Base-by-base conservation (phyloP, 139 green algal genomes). In the Chlamydomonas sp. region DNA sequence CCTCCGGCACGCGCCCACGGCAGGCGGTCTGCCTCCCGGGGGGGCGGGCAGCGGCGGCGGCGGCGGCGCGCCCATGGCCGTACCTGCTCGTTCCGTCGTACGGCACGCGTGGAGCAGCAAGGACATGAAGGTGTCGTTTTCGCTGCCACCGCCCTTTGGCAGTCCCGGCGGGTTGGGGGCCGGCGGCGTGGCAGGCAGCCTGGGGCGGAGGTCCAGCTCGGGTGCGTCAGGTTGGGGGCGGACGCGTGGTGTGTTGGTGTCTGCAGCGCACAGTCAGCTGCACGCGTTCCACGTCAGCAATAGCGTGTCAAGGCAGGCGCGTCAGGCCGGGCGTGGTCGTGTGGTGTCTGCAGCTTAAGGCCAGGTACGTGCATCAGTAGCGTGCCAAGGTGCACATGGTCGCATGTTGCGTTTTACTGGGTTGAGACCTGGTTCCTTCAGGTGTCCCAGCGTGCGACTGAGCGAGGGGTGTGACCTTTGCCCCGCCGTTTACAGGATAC, bases 121-220 rank as follows among this genome's bases (percentile, higher is more conserved):
- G 63, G 83, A 88, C 7, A 88, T 88, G 77, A 79, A 83, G 75
- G 84, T 88, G 63, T 83, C 84, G 1, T 88, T 88, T 58, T 83
- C 63, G 15, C 84, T 88, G 63, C 83, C 83, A 14, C 83, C 83
- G 62, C 83, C 83, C 5, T 63, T 80, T 72, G 83, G 83, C 72
- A 81, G 73, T 15, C 83, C 83, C 2, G 80, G 68, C 17, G 80
- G 66, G 9, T 60, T 71, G 61, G 82, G 82, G 4, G 69, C 63
- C 60, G 72, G 58, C 2, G 69, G 80, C 7, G 80, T 67, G 58
- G 80, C 68, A 5, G 76, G 14, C 5, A 59, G 76, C 7, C 20
- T 61, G 49, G 59, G 3, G 10, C 75, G 84, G 5, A 10, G 83
- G 14, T 87, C 83, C 3, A 87, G 83, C 63, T 87, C 83, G 0